These are phyloP conservation scores for Aspergillus latus DNA, from an alignment of 2,329 filamentous ascomycete genomes.

Conservation along the genomic window DNA sequence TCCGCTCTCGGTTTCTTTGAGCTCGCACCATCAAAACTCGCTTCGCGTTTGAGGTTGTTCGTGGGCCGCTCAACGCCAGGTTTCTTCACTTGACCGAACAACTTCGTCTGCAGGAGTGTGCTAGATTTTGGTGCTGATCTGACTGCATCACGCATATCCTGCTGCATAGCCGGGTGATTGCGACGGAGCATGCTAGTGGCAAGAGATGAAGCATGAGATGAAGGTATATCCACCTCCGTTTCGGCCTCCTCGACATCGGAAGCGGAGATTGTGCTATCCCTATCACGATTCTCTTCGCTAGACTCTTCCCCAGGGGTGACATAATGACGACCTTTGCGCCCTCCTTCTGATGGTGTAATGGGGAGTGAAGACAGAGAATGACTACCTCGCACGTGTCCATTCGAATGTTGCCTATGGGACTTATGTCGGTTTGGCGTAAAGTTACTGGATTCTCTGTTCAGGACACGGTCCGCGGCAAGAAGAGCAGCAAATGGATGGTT, in stretches of 20 bases:
- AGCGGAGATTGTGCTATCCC: constrained; percentile 82
- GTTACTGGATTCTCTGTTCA: constrained; percentile 74
- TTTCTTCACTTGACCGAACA: constrained; percentile 64
- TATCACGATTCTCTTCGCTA: constrained; percentile 58
- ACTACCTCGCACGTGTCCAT: constrained; percentile 69
- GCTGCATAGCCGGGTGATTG: constrained; percentile 46
- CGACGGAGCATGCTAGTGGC: constrained; percentile 73
- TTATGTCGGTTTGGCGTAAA: constrained; percentile 63
- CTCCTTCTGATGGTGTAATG: constrained; percentile 65
- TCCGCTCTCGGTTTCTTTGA: constrained; percentile 54
- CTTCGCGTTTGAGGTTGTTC: constrained; percentile 41
- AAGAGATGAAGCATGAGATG: constrained; percentile 75
- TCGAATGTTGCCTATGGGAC: constrained; percentile 50
- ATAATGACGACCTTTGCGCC: constrained; percentile 54
- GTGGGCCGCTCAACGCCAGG: constrained; percentile 41
- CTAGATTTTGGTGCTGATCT: constrained; percentile 46
- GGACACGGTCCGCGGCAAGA: constrained; percentile 70
- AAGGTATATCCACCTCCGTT: constrained; percentile 65
- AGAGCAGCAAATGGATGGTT: constrained; percentile 73
- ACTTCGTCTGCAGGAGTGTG: constrained; percentile 58
- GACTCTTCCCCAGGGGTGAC: constrained; percentile 60
- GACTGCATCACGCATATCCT: constrained; percentile 33
- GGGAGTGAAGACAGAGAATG: constrained; percentile 85
- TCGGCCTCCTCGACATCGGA: constrained; percentile 54
- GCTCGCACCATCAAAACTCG: constrained; percentile 35